phyloP scores from a whole-genome alignment of 2,329 filamentous ascomycete genomes.

The Sordariomycetes sp. region DNA sequence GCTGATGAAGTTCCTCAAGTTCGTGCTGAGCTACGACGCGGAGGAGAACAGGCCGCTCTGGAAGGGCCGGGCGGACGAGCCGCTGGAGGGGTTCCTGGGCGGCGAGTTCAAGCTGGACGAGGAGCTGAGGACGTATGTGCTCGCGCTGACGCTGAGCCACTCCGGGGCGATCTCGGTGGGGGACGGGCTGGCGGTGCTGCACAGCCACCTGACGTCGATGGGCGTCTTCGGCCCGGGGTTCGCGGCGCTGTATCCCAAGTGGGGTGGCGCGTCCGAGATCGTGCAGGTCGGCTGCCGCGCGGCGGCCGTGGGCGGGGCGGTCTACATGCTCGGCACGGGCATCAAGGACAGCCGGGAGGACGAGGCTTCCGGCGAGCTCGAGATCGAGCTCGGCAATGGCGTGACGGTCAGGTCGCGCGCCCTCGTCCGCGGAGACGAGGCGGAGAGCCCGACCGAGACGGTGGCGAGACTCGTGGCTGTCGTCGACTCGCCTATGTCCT shows the following conservation, averaged over 20 bases:
- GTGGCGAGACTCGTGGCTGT: slow-evolving; percentile 57
- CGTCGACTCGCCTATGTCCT: slow-evolving; percentile 52
- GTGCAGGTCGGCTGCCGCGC: slow-evolving; percentile 87
- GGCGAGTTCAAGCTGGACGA: slow-evolving; percentile 56
- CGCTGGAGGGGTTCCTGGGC: slow-evolving; percentile 49
- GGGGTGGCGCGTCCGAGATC: slow-evolving; percentile 81
- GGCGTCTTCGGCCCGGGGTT: slow-evolving; percentile 84
- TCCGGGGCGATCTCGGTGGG: slow-evolving; percentile 48
- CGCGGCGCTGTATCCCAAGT: slow-evolving; percentile 82
- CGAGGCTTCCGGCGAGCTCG: slow-evolving; percentile 14
- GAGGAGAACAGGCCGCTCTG: slow-evolving; percentile 43
- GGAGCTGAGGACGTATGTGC: slow-evolving; percentile 51
- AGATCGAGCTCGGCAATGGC: slow-evolving; percentile 44
- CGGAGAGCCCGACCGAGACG: slow-evolving; percentile 6
- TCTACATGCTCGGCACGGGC: slow-evolving; percentile 76
- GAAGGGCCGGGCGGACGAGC: slow-evolving; percentile 41
- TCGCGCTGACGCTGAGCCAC: slow-evolving; percentile 65
- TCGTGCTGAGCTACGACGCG: slow-evolving; percentile 64
- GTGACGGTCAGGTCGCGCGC: slow-evolving; percentile 43
- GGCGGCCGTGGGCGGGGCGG: slow-evolving; percentile 77
- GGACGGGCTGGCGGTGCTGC: slow-evolving; percentile 62
- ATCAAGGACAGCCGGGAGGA: slow-evolving; percentile 30
- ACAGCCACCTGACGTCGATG: slow-evolving; percentile 75
- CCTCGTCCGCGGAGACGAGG: slow-evolving; percentile 35
- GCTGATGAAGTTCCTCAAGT: slow-evolving; percentile 90